phyloP scores from a whole-genome alignment of 305 asterid species.

The Nicotiana rustica region DNA sequence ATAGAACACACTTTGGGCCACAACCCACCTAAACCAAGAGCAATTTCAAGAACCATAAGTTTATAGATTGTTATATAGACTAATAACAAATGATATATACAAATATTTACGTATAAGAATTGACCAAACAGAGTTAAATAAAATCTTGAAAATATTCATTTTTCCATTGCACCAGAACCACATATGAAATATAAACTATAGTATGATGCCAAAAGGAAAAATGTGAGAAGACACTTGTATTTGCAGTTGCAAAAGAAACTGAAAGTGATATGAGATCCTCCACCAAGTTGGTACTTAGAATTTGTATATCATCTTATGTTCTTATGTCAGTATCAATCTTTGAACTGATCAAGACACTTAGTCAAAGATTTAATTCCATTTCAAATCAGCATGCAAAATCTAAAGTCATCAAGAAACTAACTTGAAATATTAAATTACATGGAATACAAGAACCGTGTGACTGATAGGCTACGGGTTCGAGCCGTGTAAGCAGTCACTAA shows the following conservation, averaged over 20 bases:
- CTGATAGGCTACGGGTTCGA: too few species aligned
- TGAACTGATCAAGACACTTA: neutral
- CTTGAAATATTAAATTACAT: neutral
- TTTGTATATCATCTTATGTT: neutral
- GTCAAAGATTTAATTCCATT: neutral
- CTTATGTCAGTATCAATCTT: neutral
- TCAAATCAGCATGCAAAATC: neutral
- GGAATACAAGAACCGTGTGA: neutral
- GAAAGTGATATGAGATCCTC: neutral
- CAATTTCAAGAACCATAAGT: conserved; percentile 30
- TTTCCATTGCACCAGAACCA: neutral
- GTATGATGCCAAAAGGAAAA: neutral
- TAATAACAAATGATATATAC: neutral
- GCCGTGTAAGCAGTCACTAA: too few species aligned
- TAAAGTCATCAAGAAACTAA: neutral
- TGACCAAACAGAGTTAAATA: neutral
- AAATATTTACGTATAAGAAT: neutral
- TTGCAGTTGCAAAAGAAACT: neutral
- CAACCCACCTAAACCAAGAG: conserved; percentile 71
- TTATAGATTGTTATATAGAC: neutral
- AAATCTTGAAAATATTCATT: neutral
- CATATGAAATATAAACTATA: neutral
- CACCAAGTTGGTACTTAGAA: neutral
- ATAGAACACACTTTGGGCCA: conserved; percentile 89
- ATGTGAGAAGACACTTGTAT: neutral